Conservation (phyloP, 1,284 basidiomycete species). For the Naganishia sp. region DNA sequence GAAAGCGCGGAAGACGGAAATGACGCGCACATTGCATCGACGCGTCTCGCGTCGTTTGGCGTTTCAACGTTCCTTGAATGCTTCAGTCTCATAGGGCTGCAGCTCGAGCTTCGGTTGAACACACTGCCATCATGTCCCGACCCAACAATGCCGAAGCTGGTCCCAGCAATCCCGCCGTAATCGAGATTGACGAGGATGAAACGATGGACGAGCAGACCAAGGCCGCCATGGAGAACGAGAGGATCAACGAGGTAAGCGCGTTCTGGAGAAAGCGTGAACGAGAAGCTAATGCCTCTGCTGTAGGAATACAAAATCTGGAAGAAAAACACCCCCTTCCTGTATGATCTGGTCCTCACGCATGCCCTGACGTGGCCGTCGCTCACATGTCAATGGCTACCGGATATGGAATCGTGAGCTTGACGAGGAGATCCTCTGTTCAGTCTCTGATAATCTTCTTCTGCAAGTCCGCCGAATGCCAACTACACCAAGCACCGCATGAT, state of each 20-base stretch:
- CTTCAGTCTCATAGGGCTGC: too few species aligned
- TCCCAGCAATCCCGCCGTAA: constrained; percentile 32
- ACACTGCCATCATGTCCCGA: constrained; percentile 7
- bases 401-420: constrained; percentile 78
- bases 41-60: too few species aligned
- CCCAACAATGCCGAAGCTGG: constrained; percentile 24
- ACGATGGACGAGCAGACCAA: constrained; percentile 59
- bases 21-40: too few species aligned
- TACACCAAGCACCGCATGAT: constrained; percentile 92
- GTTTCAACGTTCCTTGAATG: too few species aligned
- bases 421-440: neutral
- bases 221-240: constrained; percentile 82
- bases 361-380: constrained; percentile 97
- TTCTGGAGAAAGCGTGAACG: neutral
- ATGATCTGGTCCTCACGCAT: constrained; percentile 96
- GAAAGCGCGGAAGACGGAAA: too few species aligned
- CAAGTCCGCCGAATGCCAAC: constrained; percentile 73
- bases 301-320: constrained; percentile 66
- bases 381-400: constrained; percentile 99
- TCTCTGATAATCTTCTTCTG: constrained; percentile 25
- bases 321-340: constrained; percentile 95
- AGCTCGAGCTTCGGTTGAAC: neutral
- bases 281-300: neutral
- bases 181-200: constrained; percentile 67
- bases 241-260: constrained; percentile 81